phyloP scores from a whole-genome alignment of 306 rosid genomes.

The Pueraria montana region DNA sequence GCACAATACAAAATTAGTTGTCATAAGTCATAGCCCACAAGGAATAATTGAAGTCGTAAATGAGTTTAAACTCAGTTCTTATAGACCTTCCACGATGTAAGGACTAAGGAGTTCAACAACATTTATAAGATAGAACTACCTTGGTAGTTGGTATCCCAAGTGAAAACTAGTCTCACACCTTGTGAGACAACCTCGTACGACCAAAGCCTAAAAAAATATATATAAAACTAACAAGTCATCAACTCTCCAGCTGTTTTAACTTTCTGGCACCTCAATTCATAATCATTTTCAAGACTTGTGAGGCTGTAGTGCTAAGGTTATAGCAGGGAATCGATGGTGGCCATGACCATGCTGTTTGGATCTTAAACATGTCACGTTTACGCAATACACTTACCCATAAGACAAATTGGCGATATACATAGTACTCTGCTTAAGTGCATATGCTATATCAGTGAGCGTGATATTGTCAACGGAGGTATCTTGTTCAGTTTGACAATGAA shows the following conservation, averaged over 20 bases:
- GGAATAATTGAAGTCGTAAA: not conserved
- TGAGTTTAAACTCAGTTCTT: not conserved
- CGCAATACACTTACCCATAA: not conserved
- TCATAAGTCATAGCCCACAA: not conserved
- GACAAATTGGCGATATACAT: not conserved
- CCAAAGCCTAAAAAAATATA: not conserved
- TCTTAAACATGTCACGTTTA: not conserved
- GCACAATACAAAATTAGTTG: not conserved
- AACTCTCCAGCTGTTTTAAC: not conserved
- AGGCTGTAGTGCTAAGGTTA: conserved; percentile 18
- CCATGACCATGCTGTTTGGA: not conserved
- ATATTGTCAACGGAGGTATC: conserved; percentile 9
- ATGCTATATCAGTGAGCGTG: not conserved
- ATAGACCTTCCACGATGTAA: not conserved
- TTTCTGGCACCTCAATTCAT: conserved; percentile 13
- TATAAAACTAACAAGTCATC: not conserved
- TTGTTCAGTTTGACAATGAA: not conserved
- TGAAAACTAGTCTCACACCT: not conserved
- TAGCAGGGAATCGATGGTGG: not conserved
- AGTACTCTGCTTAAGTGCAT: not conserved
- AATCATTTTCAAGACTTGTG: conserved; percentile 28
- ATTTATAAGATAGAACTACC: not conserved
- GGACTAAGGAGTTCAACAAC: not conserved
- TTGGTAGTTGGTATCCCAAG: not conserved
- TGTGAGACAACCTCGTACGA: not conserved